A percentile compares a stretch with the other conserved stretches of the same genome.
Evolutionary conservation across 176 grass and related monocot species (phyloP).

Genomic region (Zoysia pacifica): DNA sequence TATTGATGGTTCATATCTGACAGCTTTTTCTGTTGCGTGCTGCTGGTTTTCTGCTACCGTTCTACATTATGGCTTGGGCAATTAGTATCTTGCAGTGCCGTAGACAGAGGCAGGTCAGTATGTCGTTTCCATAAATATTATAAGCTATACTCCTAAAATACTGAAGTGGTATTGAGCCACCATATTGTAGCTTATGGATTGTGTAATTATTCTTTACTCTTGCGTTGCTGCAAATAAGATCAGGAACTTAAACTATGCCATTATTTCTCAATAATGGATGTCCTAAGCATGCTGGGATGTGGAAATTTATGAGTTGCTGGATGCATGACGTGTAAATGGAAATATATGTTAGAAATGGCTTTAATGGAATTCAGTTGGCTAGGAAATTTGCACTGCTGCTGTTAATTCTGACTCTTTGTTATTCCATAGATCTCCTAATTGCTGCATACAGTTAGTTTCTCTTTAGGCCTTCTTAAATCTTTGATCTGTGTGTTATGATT

Average conservation of each 20-base stretch:
- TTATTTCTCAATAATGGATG: not conserved
- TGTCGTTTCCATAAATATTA: not conserved
- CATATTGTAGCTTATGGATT: not conserved
- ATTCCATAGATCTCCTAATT: not conserved
- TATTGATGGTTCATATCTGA: constrained; percentile 29
- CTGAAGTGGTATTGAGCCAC: constrained; percentile 6
- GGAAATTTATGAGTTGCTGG: not conserved
- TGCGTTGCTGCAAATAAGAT: not conserved
- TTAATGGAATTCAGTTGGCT: not conserved
- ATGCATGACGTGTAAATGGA: not conserved
- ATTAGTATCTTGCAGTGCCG: constrained; percentile 82
- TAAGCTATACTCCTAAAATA: not conserved
- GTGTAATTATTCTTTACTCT: not conserved
- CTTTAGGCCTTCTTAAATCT: not conserved
- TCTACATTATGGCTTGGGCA: constrained; percentile 94
- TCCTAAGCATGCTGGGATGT: not conserved
- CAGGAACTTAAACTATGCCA: constrained; percentile 6
- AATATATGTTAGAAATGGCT: not conserved
- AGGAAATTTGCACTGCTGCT: not conserved
- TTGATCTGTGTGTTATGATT: constrained; percentile 18
- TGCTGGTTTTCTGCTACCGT: constrained; percentile 84
- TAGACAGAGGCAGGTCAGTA: constrained; percentile 78
- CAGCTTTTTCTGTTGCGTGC: constrained; percentile 86
- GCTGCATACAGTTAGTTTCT: not conserved
- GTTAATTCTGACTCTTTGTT: not conserved